Evolutionary conservation across 257 asterid genomes (phyloP), one percentile per base, ranked within the genome.

Genomic region (Fraxinus anomala): DNA sequence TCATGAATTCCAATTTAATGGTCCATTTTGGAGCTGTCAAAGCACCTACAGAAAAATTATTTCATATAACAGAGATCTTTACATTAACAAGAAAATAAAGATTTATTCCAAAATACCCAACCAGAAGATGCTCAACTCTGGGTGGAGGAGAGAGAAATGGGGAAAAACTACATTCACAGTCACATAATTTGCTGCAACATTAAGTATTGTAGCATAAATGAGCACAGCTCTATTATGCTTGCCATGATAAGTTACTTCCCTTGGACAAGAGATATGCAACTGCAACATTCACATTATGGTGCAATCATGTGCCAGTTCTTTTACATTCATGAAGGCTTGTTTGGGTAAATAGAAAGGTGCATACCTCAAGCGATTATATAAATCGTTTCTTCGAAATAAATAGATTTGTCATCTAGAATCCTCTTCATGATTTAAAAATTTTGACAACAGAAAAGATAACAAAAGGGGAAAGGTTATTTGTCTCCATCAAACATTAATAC

Each of bases 1-100:
- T 6, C 24, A 40, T 19, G 76, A 61, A 28, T 67, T 30, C 33
- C 51, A 39, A 76, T 44, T 36, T 73, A 34, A 73, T 16, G 66
- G n/a, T 23, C 39, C 47, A 3, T 16, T 40, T 21, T 36, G 19
- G 39, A 19, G 77, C n/a, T 9, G 11, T 59, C 23, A 19, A 16
- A 49, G 34, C 34, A 71, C 17, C 36, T 9, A 72, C 9, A 1
- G 5, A 34, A 47, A 80, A 56, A 70, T 54, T n/a, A 44, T 61
- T 66, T 28, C 70, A 44, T 36, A 34, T 42, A 28, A 28, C 49
- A 31, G 19, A 78, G 30, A 44, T 28, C 59, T 28, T 33, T 31
- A 63, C 54, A 10, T 24, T 69, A 33, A 21, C 11, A 7, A 54
- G 65, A 54, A 19, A 54, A 54, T 33, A 68, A 69, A 5, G n/a